These are phyloP conservation scores for Pythium apleroticum DNA, from an alignment of 352 stramenopile species.

Conservation along the genomic window DNA sequence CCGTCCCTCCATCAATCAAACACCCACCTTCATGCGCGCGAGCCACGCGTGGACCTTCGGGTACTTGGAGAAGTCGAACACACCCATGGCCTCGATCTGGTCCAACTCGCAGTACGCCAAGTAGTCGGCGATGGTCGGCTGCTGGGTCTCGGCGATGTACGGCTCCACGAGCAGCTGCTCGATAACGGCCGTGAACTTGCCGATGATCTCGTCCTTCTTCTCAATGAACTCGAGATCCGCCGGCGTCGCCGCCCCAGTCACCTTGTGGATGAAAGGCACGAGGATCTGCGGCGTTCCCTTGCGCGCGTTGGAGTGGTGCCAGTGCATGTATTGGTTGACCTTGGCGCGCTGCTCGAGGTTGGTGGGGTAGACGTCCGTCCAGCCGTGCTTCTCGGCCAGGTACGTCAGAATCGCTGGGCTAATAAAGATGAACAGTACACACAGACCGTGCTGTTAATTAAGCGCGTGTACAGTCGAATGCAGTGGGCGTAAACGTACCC, in stretches of 20 bases:
- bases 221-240: slow-evolving; percentile 12
- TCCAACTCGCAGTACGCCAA: slow-evolving; percentile 61
- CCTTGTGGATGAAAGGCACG: not conserved
- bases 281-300: slow-evolving; percentile 33
- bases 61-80: slow-evolving; percentile 39
- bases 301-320: slow-evolving; percentile 65
- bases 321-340: slow-evolving; percentile 70
- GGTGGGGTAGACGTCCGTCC: slow-evolving; percentile 50
- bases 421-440: too few species aligned
- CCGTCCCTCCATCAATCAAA: not conserved
- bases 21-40: slow-evolving; percentile 27
- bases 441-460: too few species aligned
- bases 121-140: slow-evolving; percentile 62
- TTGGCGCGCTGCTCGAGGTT: slow-evolving; percentile 43
- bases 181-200: slow-evolving; percentile 32
- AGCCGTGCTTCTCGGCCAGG: slow-evolving; percentile 47
- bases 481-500: too few species aligned
- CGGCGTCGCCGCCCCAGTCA: not conserved
- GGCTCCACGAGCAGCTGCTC: slow-evolving; percentile 32
- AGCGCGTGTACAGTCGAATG: too few species aligned
- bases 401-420: slow-evolving; percentile 49
- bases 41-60: slow-evolving; percentile 20
- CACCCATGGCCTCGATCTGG: slow-evolving; percentile 51
- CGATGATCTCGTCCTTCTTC: slow-evolving; percentile 23
- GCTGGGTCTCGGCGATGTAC: slow-evolving; percentile 46